Evolutionary conservation across 352 stramenopile genomes (phyloP), one percentile per base, ranked within the genome.

Genomic region (Phytophthora hybrid): DNA sequence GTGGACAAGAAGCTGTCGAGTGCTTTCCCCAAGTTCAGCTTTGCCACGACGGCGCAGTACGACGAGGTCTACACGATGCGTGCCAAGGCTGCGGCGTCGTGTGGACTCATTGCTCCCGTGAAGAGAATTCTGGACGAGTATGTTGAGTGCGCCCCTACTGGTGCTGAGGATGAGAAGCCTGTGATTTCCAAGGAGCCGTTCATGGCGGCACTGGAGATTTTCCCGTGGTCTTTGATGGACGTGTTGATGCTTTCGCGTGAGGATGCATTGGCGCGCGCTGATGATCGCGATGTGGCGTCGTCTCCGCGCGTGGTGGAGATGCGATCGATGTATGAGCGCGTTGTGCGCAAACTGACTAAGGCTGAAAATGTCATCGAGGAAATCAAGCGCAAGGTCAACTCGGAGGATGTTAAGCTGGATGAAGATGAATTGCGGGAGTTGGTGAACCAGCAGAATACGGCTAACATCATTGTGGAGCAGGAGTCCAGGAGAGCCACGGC

Each of bases 91-190:
- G 83, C 87, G 0, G 88, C 88, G 8, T 77, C 80, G 9, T 85
- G 79, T 11, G 88, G 89, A 3, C 68, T 93, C 6, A 68, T 76
- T 21, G 46, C 63, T 14, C 78, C 75, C 18, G 55, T 89, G 13
- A 77, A 93, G 49, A 63, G 66, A 41, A 74, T 93, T 32, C 71
- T 96, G 0, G 79, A 93, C 57, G 80, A 91, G 61, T 94, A 93
- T 73, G 80, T 87, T 47, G 64, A 71, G 21, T 66, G 56, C 8
- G 75, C 76, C 4, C 72, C 77, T 29, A 39, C 53, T 3, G 65
- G 34, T 26, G 19, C 29, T 7, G 46, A 68, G n/a, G 66, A 69
- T 26, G 67, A 81, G 31, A 81, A 84, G 31, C 65, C 74, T 54
- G 69, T 72, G 29, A 26, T 82, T 4, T 73, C 59, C 0, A 78